phyloP scores from a whole-genome alignment of 768 basidiomycete genomes.

The Leccinum sublutescens region DNA sequence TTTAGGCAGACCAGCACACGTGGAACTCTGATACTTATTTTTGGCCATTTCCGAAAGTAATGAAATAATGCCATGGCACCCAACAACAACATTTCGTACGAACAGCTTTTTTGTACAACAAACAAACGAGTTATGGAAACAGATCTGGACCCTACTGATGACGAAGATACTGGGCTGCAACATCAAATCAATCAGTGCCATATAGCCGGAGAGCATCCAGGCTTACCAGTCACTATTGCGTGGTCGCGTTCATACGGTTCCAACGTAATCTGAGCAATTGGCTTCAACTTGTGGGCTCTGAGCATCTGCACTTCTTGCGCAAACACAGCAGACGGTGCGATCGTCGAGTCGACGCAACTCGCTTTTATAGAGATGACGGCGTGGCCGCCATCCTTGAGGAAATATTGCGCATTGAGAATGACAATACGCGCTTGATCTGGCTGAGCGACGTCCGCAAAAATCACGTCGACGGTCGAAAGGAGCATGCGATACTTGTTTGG shows the following conservation, averaged over 20 bases:
- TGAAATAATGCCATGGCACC: slow-evolving; percentile 1
- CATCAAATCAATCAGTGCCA: not conserved
- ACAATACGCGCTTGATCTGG: slow-evolving; percentile 99
- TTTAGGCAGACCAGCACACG: slow-evolving; percentile 3
- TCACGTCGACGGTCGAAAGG: slow-evolving; percentile 90
- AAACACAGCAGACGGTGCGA: slow-evolving; percentile 85
- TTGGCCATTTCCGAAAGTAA: slow-evolving; percentile 1
- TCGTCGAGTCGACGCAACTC: slow-evolving; percentile 97
- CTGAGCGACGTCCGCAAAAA: slow-evolving; percentile 98
- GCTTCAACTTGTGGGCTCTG: slow-evolving; percentile 80
- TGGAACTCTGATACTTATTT: slow-evolving; percentile 1
- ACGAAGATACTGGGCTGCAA: slow-evolving; percentile 46
- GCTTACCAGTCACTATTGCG: slow-evolving; percentile 82
- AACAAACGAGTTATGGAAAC: not conserved
- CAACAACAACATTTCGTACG: slow-evolving; percentile 19
- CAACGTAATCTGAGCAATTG: slow-evolving; percentile 91
- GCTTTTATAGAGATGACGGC: slow-evolving; percentile 98
- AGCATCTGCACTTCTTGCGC: slow-evolving; percentile 82
- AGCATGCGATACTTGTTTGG: slow-evolving; percentile 98
- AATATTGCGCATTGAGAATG: slow-evolving; percentile 86
- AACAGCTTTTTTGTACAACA: slow-evolving; percentile 21
- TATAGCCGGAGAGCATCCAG: not conserved
- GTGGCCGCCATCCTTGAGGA: slow-evolving; percentile 93
- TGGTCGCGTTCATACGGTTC: slow-evolving; percentile 93
- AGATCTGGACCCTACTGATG: slow-evolving; percentile 32